These are phyloP conservation scores for Pestalotiopsis sp. DNA, from an alignment of 2,329 filamentous ascomycete species.

Conservation along the genomic window DNA sequence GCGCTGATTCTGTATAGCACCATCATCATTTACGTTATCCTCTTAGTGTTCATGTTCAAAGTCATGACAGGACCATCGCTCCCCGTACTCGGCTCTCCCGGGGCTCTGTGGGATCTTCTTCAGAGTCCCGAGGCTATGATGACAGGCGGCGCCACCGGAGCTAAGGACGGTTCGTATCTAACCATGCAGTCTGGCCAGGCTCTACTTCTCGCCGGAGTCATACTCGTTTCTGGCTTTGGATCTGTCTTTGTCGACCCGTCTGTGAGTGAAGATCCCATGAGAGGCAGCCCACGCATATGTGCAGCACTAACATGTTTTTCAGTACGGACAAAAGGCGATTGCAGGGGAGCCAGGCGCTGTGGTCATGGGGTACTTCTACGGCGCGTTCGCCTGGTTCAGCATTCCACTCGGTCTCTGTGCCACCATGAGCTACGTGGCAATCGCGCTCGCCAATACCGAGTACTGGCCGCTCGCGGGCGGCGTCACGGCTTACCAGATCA, in stretches of 20 bases:
- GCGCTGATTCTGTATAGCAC: constrained; percentile 1
- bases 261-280: background rate
- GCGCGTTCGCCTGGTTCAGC: constrained; percentile 71
- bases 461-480: constrained; percentile 61
- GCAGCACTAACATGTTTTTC: background rate
- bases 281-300: background rate
- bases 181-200: constrained; percentile 70
- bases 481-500: constrained; percentile 63
- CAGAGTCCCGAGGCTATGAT: constrained; percentile 52
- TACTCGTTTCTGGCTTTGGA: constrained; percentile 67
- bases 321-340: constrained; percentile 74
- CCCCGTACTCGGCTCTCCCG: constrained; percentile 61
- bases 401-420: constrained; percentile 72
- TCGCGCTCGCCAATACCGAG: constrained; percentile 62
- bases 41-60: constrained; percentile 68
- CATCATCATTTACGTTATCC: constrained; percentile 43
- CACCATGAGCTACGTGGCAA: constrained; percentile 68
- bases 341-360: constrained; percentile 69
- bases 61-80: constrained; percentile 68
- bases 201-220: constrained; percentile 73
- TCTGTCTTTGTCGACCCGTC: constrained; percentile 69
- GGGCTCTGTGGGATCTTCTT: constrained; percentile 65
- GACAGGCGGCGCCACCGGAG: constrained; percentile 59
- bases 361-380: constrained; percentile 70
- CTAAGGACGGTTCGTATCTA: constrained; percentile 67